Conservation (phyloP, 1,284 basidiomycete genomes). For the Cutaneotrichosporon mucoides region DNA sequence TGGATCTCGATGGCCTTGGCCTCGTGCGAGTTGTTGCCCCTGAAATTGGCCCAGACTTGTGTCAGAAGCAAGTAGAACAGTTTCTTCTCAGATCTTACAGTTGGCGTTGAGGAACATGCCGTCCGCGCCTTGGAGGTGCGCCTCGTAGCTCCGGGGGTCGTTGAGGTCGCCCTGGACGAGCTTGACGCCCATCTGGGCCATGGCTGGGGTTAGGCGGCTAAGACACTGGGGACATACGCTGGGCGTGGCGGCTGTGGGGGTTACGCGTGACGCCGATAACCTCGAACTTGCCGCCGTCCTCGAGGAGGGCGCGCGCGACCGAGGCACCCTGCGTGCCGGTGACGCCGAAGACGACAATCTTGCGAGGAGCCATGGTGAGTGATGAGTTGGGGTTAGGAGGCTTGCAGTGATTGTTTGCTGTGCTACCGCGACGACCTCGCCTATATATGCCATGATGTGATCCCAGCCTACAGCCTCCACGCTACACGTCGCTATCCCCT, state of each 20-base stretch:
- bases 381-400: too few species aligned
- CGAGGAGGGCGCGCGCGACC: conserved; percentile 17
- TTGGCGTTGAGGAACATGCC: conserved; percentile 28
- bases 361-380: conserved; percentile 5
- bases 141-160: conserved; percentile 20
- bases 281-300: conserved; percentile 8
- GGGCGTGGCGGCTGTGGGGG: conserved; percentile 2
- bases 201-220: conserved; percentile 6
- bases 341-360: conserved; percentile 18
- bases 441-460: too few species aligned
- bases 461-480: too few species aligned
- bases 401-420: too few species aligned
- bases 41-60: conserved; percentile 17
- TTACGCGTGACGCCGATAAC: conserved; percentile 25
- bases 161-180: conserved; percentile 22
- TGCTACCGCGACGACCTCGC: too few species aligned
- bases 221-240: conserved; percentile 9
- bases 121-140: conserved; percentile 21
- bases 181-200: conserved; percentile 18
- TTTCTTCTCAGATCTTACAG: conserved; percentile 13
- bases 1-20: conserved; percentile 15
- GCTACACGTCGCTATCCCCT: too few species aligned
- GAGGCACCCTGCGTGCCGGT: conserved; percentile 21
- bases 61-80: background rate
- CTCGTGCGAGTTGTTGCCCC: conserved; percentile 14